These are phyloP conservation scores for Gamsiella multidivaricata DNA, from an alignment of 192 early-diverging fungal genomes.

Conservation along the genomic window DNA sequence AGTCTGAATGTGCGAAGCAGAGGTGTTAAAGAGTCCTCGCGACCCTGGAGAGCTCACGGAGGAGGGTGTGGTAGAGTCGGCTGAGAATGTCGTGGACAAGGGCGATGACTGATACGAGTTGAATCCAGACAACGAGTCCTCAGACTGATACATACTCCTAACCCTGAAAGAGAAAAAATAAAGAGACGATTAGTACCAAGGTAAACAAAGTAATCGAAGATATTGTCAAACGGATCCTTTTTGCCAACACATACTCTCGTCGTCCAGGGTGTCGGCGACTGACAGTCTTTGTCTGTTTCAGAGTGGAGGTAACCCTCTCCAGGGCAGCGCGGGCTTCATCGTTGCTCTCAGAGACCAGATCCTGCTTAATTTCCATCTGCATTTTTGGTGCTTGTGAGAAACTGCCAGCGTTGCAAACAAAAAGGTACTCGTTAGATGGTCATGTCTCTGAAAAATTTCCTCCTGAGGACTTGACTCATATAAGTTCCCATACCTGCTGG, in stretches of 20 bases:
- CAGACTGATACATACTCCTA: conserved; percentile 50
- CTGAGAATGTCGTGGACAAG: conserved; percentile 19
- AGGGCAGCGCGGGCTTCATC: conserved; percentile 48
- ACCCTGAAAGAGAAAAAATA: conserved; percentile 18
- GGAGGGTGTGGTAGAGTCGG: conserved; percentile 14
- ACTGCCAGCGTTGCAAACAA: background rate
- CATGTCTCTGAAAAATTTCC: too few relatives aligned
- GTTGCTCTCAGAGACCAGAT: conserved; percentile 34
- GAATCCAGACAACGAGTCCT: conserved; percentile 23
- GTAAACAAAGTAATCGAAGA: too few relatives aligned
- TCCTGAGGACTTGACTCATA: too few relatives aligned
- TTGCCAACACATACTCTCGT: conserved; percentile 16
- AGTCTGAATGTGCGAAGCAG: conserved; percentile 13
- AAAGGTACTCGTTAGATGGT: background rate
- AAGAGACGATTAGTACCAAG: background rate
- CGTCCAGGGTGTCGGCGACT: conserved; percentile 43
- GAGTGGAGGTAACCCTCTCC: conserved; percentile 40
- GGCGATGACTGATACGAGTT: conserved; percentile 46
- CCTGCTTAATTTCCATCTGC: conserved; percentile 47
- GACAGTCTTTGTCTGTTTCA: conserved; percentile 44
- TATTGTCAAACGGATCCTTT: background rate
- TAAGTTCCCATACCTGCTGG: conserved; percentile 38
- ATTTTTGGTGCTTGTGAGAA: conserved; percentile 47
- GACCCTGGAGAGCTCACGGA: conserved; percentile 29
- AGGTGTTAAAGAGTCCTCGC: conserved; percentile 23